These are phyloP conservation scores for Aureobasidium sp. DNA, from an alignment of 2,329 filamentous ascomycete species.

Conservation along the genomic window DNA sequence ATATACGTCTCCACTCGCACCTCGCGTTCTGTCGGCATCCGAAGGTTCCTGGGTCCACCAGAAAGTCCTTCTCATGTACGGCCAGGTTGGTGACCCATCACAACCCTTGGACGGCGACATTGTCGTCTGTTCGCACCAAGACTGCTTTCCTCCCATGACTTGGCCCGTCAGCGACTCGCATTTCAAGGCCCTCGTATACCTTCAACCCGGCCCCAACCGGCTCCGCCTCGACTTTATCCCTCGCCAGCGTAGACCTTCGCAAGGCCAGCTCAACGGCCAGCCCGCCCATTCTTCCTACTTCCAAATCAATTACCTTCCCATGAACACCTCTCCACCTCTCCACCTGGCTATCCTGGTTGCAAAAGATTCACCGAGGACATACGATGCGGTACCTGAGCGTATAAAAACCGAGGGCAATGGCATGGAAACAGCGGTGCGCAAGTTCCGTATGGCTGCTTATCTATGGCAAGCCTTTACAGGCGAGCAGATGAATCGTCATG, in stretches of 20 bases:
- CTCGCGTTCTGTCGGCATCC: conserved; percentile 66
- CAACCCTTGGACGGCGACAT: conserved; percentile 68
- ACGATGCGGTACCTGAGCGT: conserved; percentile 70
- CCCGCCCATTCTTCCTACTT: conserved; percentile 73
- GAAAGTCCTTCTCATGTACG: conserved; percentile 75
- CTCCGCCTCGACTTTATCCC: conserved; percentile 70
- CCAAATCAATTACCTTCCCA: conserved; percentile 76
- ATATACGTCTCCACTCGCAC: conserved; percentile 68
- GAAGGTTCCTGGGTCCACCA: conserved; percentile 89
- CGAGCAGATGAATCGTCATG: conserved; percentile 90
- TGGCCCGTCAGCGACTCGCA: conserved; percentile 87
- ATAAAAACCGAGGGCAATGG: conserved; percentile 72
- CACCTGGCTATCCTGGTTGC: conserved; percentile 83
- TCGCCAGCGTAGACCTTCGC: conserved; percentile 10
- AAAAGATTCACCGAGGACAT: conserved; percentile 79
- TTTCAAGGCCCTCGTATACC: conserved; percentile 84
- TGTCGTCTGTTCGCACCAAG: conserved; percentile 72
- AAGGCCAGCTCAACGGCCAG: conserved; percentile 56
- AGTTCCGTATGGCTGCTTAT: conserved; percentile 92
- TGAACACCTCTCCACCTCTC: conserved; percentile 69
- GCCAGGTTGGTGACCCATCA: conserved; percentile 67
- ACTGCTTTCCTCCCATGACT: conserved; percentile 68
- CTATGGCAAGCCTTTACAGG: conserved; percentile 96
- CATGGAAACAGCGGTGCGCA: conserved; percentile 70
- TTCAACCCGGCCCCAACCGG: conserved; percentile 84